Evolutionary conservation across 202 grass and related monocot species (phyloP).

Genomic region (Setaria italica): DNA sequence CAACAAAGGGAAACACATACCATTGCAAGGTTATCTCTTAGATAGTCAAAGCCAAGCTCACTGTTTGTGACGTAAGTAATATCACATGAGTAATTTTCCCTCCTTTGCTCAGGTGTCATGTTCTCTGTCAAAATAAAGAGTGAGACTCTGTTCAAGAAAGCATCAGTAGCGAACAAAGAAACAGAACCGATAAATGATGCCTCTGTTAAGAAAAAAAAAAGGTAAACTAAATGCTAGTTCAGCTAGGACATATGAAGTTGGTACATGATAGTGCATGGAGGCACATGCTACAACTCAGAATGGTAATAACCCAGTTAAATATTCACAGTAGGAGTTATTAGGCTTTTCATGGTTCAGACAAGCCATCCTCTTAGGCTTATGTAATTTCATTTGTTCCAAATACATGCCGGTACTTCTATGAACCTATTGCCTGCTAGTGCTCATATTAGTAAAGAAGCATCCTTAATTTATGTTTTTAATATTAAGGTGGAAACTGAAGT

Average conservation of each 20-base stretch:
- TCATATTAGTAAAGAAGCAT: slow-evolving; percentile 8
- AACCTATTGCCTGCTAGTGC: neutral
- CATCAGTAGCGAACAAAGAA: slow-evolving; percentile 46
- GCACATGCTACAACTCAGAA: slow-evolving; percentile 3
- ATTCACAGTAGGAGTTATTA: slow-evolving; percentile 4
- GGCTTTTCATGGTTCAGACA: slow-evolving; percentile 28
- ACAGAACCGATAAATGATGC: slow-evolving; percentile 19
- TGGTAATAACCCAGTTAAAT: slow-evolving; percentile 14
- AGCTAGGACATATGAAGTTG: slow-evolving; percentile 32
- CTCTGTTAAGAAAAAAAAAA: slow-evolving; percentile 2
- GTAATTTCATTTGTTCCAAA: slow-evolving; percentile 20
- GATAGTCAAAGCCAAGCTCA: slow-evolving; percentile 99
- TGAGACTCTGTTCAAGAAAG: slow-evolving; percentile 26
- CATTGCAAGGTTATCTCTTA: slow-evolving; percentile 99
- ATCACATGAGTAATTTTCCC: slow-evolving; percentile 94
- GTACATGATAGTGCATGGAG: neutral
- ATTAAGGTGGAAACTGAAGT: slow-evolving; percentile 31
- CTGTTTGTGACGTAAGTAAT: slow-evolving; percentile 99
- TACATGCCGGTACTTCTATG: slow-evolving; percentile 25
- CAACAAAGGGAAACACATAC: slow-evolving; percentile 48
- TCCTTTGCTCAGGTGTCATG: slow-evolving; percentile 97
- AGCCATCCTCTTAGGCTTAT: slow-evolving; percentile 1
- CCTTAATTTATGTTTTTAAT: slow-evolving; percentile 25
- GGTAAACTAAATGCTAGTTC: slow-evolving; percentile 19
- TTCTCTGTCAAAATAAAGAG: slow-evolving; percentile 74